A percentile compares a stretch with the other conserved stretches of the same genome.
Conservation (phyloP, 768 basidiomycete species). For the Tulasnella sp. region DNA sequence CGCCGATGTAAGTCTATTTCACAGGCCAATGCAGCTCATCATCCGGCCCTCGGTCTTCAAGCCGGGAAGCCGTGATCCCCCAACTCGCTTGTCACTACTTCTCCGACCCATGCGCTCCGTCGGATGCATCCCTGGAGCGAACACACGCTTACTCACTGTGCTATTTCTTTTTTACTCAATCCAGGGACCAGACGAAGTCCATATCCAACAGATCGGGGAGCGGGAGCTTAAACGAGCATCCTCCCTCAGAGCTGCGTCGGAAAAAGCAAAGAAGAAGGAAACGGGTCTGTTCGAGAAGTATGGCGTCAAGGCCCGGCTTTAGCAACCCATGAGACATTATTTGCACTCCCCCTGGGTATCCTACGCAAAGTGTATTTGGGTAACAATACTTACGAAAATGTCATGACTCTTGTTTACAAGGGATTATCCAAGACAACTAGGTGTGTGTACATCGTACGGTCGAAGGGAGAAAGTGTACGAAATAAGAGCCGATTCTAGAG, state of each 20-base stretch:
- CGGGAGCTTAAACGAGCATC: slow-evolving; percentile 81
- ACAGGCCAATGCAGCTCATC: neutral
- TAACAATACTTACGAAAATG: slow-evolving; percentile 3
- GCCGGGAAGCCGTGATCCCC: neutral
- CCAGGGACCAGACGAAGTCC: slow-evolving; percentile 62
- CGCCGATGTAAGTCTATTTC: slow-evolving; percentile 67
- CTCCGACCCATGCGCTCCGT: slow-evolving; percentile 32
- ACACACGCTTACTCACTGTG: slow-evolving; percentile 26
- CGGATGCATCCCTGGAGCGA: neutral
- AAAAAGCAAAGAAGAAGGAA: slow-evolving; percentile 64
- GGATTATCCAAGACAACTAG: neutral
- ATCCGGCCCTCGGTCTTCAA: neutral
- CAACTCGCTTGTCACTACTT: slow-evolving; percentile 13
- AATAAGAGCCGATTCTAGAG: neutral
- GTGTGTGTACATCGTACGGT: neutral
- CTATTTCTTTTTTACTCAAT: neutral
- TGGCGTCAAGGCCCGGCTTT: slow-evolving; percentile 34
- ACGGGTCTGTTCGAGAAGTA: slow-evolving; percentile 46
- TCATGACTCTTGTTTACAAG: neutral
- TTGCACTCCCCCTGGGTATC: neutral
- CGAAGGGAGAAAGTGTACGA: neutral
- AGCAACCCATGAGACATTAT: neutral
- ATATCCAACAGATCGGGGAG: slow-evolving; percentile 94
- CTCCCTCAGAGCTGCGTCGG: slow-evolving; percentile 57
- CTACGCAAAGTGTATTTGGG: neutral